Evolutionary conservation across 1,284 basidiomycete genomes (phyloP).

Genomic region (Ceratobasidium sp.): DNA sequence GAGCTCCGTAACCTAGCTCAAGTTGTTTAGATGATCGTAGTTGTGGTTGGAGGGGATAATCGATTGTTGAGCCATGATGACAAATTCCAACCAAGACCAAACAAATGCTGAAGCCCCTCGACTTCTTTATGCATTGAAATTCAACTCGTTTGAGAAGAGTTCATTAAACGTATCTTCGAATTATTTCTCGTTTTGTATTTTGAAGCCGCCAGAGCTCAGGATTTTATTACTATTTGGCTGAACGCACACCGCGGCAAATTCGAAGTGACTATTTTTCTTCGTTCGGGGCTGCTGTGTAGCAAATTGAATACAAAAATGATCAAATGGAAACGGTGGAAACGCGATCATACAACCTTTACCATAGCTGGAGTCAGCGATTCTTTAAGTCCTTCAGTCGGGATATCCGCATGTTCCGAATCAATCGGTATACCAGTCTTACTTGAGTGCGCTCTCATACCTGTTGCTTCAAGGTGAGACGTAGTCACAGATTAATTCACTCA

Average conservation of each 20-base stretch:
- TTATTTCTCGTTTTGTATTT: not conserved
- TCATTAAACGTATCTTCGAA: not conserved
- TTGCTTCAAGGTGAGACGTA: too few relatives aligned
- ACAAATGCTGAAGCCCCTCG: not conserved
- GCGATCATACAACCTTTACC: not conserved
- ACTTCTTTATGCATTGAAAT: too few relatives aligned
- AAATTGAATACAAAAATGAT: not conserved
- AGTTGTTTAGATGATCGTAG: not conserved
- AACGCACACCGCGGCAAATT: too few relatives aligned
- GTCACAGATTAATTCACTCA: not conserved
- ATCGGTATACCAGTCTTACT: constrained; percentile 9
- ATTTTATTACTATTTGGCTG: too few relatives aligned
- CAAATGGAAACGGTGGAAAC: not conserved
- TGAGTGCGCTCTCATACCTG: constrained; percentile 29
- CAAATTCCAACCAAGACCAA: not conserved
- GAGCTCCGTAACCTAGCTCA: too few relatives aligned
- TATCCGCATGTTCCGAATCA: constrained; percentile 29
- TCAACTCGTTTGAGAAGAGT: not conserved
- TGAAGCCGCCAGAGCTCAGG: not conserved
- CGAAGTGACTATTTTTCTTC: too few relatives aligned
- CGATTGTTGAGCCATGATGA: not conserved
- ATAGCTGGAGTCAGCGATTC: constrained; percentile 25
- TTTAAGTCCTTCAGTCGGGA: constrained; percentile 8
- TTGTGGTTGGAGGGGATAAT: constrained; percentile 1
- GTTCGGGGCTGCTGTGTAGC: too few relatives aligned